Conservation (phyloP, 345 rosid genomes). For the Passiflora organensis region DNA sequence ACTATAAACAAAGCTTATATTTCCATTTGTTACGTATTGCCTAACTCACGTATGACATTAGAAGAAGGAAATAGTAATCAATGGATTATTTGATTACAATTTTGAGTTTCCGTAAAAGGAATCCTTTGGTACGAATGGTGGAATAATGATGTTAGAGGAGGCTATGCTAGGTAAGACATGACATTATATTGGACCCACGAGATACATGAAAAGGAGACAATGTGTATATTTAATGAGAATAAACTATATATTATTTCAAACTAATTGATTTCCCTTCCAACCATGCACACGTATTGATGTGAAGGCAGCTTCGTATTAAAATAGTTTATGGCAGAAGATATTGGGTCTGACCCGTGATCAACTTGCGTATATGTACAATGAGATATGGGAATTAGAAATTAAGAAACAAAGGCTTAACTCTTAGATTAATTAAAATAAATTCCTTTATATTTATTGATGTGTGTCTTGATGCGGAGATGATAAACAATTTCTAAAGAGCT, state of each 20-base stretch:
- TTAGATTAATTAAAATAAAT: too few species aligned
- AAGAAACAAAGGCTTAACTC: too few species aligned
- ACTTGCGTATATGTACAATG: neutral
- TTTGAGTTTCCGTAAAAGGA: too few species aligned
- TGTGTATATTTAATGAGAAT: conserved; percentile 19
- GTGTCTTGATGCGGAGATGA: too few species aligned
- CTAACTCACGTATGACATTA: too few species aligned
- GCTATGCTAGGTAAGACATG: conserved; percentile 12
- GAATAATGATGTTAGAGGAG: neutral
- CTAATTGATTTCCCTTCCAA: conserved; percentile 4
- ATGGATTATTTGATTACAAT: too few species aligned
- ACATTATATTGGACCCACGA: conserved; percentile 7
- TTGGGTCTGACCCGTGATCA: conserved; percentile 7
- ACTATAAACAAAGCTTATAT: too few species aligned
- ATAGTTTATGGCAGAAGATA: conserved; percentile 2
- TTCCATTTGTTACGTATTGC: too few species aligned
- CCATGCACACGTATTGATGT: conserved; percentile 28
- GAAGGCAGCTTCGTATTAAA: conserved; percentile 12
- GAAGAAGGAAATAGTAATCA: too few species aligned
- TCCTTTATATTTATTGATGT: too few species aligned
- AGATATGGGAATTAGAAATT: neutral
- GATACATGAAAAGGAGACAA: conserved; percentile 14
- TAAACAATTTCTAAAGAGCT: too few species aligned
- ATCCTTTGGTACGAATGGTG: neutral
- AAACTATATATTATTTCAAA: neutral